A percentile compares a stretch with the other conserved stretches of the same genome.
phyloP scores from a whole-genome alignment of 2,329 filamentous ascomycete species.

The Magnaporthales sp. region DNA sequence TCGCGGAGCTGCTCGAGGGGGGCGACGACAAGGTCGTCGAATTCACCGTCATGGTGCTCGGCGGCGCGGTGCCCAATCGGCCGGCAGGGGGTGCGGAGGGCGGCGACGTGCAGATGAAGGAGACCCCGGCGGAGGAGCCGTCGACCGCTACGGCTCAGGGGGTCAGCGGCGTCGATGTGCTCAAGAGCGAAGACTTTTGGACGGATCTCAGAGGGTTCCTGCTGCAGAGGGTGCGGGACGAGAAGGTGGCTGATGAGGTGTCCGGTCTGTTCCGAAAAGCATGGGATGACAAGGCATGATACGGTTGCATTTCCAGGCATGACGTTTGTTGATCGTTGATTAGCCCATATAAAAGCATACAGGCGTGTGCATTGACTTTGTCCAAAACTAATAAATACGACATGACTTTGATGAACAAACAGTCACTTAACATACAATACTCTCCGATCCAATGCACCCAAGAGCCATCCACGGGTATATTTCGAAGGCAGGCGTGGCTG shows the following conservation, averaged over 20 bases:
- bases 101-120: slow-evolving; percentile 6
- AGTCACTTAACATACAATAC: neutral
- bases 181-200: slow-evolving; percentile 77
- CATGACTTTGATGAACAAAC: neutral
- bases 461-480: neutral
- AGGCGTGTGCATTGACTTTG: neutral
- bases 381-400: neutral
- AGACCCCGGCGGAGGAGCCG: slow-evolving; percentile 31
- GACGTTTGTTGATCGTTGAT: neutral
- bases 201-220: slow-evolving; percentile 74
- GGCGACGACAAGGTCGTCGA: slow-evolving; percentile 50
- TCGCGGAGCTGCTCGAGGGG: slow-evolving; percentile 59
- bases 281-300: slow-evolving; percentile 45
- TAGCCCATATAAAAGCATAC: neutral
- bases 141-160: slow-evolving; percentile 37
- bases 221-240: slow-evolving; percentile 68
- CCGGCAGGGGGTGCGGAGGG: slow-evolving; percentile 21
- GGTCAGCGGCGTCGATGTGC: slow-evolving; percentile 47
- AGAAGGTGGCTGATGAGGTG: slow-evolving; percentile 53
- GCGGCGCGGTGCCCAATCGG: slow-evolving; percentile 41
- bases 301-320: neutral
- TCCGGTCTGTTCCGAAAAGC: slow-evolving; percentile 60
- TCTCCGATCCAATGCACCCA: neutral
- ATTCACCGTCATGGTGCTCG: slow-evolving; percentile 82
- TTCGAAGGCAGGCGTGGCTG: neutral